These are phyloP conservation scores for Zasmidium cellare DNA, from an alignment of 2,329 filamentous ascomycete genomes.

Conservation along the genomic window DNA sequence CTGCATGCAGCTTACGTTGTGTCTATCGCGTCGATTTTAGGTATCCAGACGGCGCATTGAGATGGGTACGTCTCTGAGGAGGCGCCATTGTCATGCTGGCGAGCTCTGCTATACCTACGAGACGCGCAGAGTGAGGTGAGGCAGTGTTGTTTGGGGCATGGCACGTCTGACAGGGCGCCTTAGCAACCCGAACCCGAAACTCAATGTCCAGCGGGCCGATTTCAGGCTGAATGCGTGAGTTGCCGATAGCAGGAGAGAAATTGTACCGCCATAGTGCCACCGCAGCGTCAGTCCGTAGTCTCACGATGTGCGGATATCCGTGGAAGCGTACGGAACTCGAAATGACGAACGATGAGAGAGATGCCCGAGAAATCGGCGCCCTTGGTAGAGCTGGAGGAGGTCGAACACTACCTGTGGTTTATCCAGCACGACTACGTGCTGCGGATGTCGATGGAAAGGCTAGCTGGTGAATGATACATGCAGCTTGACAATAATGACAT, in stretches of 20 bases:
- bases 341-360: background rate
- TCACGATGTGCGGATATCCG: background rate
- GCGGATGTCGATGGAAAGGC: background rate
- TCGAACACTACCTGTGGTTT: background rate
- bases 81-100: background rate
- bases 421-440: background rate
- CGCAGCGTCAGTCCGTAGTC: background rate
- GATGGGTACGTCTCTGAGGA: background rate
- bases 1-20: background rate
- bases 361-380: background rate
- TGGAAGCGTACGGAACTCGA: background rate
- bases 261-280: background rate
- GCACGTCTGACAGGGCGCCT: background rate
- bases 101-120: background rate
- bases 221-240: conserved; percentile 2
- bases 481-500: no score
- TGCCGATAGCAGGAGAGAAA: background rate
- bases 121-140: no score
- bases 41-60: background rate
- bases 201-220: background rate
- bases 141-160: background rate
- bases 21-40: background rate
- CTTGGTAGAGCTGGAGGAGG: background rate
- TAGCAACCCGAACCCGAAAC: background rate
- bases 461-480: background rate